Evolutionary conservation across 805 yeast species (phyloP), one percentile per base, ranked within the genome.

Genomic region (Candida taoyuanica): DNA sequence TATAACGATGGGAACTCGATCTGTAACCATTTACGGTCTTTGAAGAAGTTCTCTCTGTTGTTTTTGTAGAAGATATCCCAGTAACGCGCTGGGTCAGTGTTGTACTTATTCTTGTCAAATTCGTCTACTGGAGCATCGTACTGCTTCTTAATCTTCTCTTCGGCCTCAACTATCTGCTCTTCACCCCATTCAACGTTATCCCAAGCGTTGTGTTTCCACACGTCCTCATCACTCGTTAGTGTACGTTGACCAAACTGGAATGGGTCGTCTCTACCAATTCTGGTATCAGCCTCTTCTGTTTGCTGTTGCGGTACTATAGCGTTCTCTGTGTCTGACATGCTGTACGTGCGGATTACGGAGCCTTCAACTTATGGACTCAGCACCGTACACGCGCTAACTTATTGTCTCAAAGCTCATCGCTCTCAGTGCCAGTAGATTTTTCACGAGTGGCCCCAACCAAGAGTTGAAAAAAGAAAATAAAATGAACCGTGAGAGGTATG

Each of bases 101-200:
- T 88, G 62, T 76, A 93, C 36, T 80, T 63, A 20, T 72, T 68
- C 60, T 85, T 87, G 58, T 91, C 95, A 55, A 83, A 85, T 2
- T 86, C 96, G 25, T 75, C 67, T n/a, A 93, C 98, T 1, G 97
- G 98, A 38, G 68, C 66, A 31, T 81, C 85, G 41, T 76, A 73
- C 58, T 93, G 98, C 47, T 77, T 74, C 17, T 74, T 62, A 25
- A 91, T 82, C 58, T 81, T 78, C 50, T 72, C 78, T 53, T 82
- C 73, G 3, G 96, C 96, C 46, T 82, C 78, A 16, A 66, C 55
- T 12, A 80, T 60, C 58, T 93, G 97, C 50, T 87, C 95, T 36
- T 84, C 88, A 34, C 95, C 97, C 96, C 96, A 89, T 55, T 87
- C 96, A 24, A 88, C 97, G 58, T 93, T 95, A 59, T 93, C 98